Percentiles rank a stretch among this genome's conserved stretches.
Conservation (phyloP, 441 rosid species). For the Populus hybrid region DNA sequence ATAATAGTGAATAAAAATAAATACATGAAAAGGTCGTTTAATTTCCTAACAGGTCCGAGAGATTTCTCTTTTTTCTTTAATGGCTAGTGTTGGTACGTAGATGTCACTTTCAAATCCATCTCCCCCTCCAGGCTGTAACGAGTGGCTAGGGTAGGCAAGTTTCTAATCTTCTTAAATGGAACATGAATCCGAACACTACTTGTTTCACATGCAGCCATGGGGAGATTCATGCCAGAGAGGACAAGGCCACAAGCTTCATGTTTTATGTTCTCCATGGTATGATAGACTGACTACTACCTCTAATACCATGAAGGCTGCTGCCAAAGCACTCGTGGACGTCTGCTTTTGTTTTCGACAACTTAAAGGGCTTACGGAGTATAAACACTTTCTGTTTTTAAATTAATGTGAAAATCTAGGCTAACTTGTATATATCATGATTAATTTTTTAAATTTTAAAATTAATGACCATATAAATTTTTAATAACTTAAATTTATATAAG, state of each 20-base stretch:
- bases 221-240: conserved; percentile 23
- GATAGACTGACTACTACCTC: background rate
- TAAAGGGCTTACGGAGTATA: conserved; percentile 15
- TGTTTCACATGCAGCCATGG: background rate
- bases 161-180: background rate
- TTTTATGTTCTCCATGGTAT: conserved; percentile 32
- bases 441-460: too few relatives aligned
- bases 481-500: too few relatives aligned
- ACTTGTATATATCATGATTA: too few relatives aligned
- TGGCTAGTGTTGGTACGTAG: background rate
- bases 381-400: too few relatives aligned
- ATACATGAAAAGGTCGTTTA: background rate
- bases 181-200: background rate
- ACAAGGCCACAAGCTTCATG: conserved; percentile 41
- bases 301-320: background rate
- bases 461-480: too few relatives aligned
- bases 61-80: background rate
- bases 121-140: background rate
- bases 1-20: too few relatives aligned
- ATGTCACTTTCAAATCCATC: conserved; percentile 21
- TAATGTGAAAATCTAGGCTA: too few relatives aligned
- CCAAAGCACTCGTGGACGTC: conserved; percentile 24
- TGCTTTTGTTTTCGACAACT: conserved; percentile 12
- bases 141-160: background rate
- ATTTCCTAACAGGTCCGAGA: background rate